phyloP scores from a whole-genome alignment of 495 filamentous ascomycete genomes.

The Aspergillus nidulans region DNA sequence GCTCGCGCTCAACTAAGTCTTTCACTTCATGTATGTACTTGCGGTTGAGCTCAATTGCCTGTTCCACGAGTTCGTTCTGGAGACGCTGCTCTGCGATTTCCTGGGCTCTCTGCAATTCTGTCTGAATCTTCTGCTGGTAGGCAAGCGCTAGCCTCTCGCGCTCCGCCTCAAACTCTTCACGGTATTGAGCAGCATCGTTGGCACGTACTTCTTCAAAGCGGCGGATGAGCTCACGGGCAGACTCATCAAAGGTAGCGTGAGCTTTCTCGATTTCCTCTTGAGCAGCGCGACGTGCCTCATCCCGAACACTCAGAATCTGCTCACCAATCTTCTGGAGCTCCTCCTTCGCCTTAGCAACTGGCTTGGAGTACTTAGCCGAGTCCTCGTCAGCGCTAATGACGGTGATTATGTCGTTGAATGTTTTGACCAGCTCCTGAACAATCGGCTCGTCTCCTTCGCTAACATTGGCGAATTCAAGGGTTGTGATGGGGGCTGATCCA shows the following conservation, averaged over 20 bases:
- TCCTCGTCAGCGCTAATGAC: slow-evolving; percentile 80
- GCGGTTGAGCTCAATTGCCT: slow-evolving; percentile 81
- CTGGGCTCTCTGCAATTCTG: slow-evolving; percentile 68
- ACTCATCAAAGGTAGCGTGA: slow-evolving; percentile 73
- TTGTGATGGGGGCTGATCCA: slow-evolving; percentile 45
- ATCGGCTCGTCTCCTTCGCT: slow-evolving; percentile 74
- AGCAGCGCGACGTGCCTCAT: slow-evolving; percentile 60
- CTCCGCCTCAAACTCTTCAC: slow-evolving; percentile 85
- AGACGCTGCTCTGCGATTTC: slow-evolving; percentile 74
- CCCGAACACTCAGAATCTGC: slow-evolving; percentile 70
- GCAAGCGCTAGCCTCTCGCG: slow-evolving; percentile 66
- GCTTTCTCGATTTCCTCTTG: slow-evolving; percentile 67
- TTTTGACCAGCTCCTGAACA: slow-evolving; percentile 89
- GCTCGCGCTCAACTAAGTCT: slow-evolving; percentile 81
- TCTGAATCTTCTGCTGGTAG: slow-evolving; percentile 75
- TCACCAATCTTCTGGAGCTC: slow-evolving; percentile 71
- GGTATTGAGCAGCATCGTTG: slow-evolving; percentile 72
- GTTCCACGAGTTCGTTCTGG: slow-evolving; percentile 82
- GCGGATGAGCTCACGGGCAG: slow-evolving; percentile 70
- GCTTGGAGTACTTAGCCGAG: slow-evolving; percentile 64
- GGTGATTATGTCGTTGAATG: slow-evolving; percentile 91
- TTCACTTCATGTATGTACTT: slow-evolving; percentile 74
- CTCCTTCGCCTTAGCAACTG: slow-evolving; percentile 76
- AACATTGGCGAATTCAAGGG: slow-evolving; percentile 71
- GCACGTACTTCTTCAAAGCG: slow-evolving; percentile 67